Conservation (phyloP, 257 asterid species). For the Plantago elongata region DNA sequence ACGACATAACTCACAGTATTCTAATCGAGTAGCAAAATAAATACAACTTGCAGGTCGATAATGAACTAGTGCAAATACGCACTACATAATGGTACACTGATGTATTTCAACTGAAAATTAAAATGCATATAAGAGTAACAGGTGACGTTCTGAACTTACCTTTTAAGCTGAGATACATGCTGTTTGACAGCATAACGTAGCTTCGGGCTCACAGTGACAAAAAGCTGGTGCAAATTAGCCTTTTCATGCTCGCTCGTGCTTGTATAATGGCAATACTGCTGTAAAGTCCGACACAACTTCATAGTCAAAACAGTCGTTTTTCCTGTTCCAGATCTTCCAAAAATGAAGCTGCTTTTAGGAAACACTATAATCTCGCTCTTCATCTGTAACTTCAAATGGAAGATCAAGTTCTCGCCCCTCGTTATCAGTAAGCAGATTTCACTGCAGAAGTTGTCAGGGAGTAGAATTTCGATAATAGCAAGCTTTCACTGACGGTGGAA, state of each 20-base stretch:
- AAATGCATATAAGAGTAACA: background rate
- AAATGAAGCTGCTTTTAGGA: slow-evolving; percentile 45
- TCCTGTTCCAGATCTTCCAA: slow-evolving; percentile 75
- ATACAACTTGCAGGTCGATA: no score
- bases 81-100: no score
- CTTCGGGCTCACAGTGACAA: slow-evolving; percentile 64
- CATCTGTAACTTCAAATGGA: slow-evolving; percentile 65
- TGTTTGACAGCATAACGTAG: slow-evolving; percentile 63
- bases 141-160: slow-evolving; percentile 24
- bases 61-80: no score
- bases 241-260: slow-evolving; percentile 3
- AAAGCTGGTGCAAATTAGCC: slow-evolving; percentile 41
- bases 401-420: slow-evolving; percentile 43
- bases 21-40: no score
- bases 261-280: slow-evolving; percentile 23
- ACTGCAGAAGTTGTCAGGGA: slow-evolving; percentile 41
- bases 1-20: no score
- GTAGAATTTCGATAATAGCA: slow-evolving; percentile 57
- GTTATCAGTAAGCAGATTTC: slow-evolving; percentile 39
- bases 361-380: slow-evolving; percentile 49
- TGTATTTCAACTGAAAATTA: no score
- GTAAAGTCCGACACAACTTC: slow-evolving; percentile 47
- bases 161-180: slow-evolving; percentile 45
- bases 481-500: slow-evolving; percentile 54
- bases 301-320: slow-evolving; percentile 57